phyloP scores from a whole-genome alignment of 1,139 yeast species.

The Casaregolazyma suthepensis region DNA sequence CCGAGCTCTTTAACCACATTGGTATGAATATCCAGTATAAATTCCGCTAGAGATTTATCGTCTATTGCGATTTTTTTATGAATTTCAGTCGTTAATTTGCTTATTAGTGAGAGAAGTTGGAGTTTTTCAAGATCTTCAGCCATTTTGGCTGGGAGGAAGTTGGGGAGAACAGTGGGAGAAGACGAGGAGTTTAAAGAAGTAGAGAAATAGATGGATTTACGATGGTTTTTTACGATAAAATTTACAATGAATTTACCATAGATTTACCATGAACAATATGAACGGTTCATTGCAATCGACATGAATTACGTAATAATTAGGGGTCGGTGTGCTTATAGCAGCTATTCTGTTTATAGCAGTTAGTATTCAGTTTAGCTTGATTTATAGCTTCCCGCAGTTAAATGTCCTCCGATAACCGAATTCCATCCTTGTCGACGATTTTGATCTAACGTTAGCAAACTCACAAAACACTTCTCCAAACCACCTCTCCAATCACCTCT shows the following conservation, averaged over 20 bases:
- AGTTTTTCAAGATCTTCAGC: slow-evolving; percentile 30
- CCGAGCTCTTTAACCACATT: slow-evolving; percentile 11
- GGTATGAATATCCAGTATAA: slow-evolving; percentile 44
- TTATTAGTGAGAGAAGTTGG: slow-evolving; percentile 31
- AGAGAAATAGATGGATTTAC: not conserved
- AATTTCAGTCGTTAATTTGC: slow-evolving; percentile 32
- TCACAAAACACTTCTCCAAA: too few relatives aligned
- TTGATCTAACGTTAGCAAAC: slow-evolving; percentile 40
- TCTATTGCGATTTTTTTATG: slow-evolving; percentile 29
- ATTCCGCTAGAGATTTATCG: slow-evolving; percentile 49
- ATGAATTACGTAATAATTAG: not conserved
- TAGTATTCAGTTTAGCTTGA: not conserved
- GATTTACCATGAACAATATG: too few relatives aligned
- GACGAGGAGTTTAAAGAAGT: not conserved
- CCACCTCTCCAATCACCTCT: too few relatives aligned
- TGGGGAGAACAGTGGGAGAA: not conserved
- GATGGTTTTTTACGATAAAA: too few relatives aligned
- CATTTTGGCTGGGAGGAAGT: slow-evolving; percentile 7
- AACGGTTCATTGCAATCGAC: not conserved
- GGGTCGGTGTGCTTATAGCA: too few relatives aligned
- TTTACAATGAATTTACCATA: too few relatives aligned
- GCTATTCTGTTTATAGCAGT: not conserved
- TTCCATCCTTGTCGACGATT: slow-evolving; percentile 55
- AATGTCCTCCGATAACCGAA: slow-evolving; percentile 41
- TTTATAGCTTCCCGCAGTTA: slow-evolving; percentile 1